These are phyloP conservation scores for Lasiodiplodia citricola DNA, from an alignment of 2,329 filamentous ascomycete genomes.

Conservation along the genomic window DNA sequence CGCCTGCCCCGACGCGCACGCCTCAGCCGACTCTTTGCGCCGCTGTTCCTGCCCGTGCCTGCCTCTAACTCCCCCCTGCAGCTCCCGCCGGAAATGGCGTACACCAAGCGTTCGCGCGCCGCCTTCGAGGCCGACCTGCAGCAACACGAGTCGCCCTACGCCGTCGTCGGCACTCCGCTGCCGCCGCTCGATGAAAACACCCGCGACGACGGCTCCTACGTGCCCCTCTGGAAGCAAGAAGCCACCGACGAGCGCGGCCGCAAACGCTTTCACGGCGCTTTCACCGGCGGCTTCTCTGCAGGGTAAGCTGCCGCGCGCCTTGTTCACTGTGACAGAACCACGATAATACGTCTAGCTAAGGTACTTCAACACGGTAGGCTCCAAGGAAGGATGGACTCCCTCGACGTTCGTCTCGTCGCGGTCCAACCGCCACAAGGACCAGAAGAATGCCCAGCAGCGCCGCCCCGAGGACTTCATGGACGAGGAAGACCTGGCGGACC, in stretches of 20 bases:
- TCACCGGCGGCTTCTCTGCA: slow-evolving; percentile 95
- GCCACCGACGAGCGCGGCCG: slow-evolving; percentile 90
- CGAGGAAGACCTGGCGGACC: slow-evolving; percentile 89
- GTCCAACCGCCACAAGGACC: slow-evolving; percentile 74
- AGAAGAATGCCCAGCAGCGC: slow-evolving; percentile 59
- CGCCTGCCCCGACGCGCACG: background rate
- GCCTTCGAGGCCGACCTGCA: slow-evolving; percentile 78
- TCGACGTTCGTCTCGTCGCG: slow-evolving; percentile 91
- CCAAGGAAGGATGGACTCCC: slow-evolving; percentile 97
- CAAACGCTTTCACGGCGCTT: slow-evolving; percentile 91
- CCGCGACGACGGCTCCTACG: slow-evolving; percentile 88
- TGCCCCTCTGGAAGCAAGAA: slow-evolving; percentile 98
- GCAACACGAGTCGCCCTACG: slow-evolving; percentile 72
- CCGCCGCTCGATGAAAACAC: slow-evolving; percentile 75
- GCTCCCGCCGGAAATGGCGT: slow-evolving; percentile 17
- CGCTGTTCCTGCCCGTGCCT: slow-evolving; percentile 1
- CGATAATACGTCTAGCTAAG: slow-evolving; percentile 25
- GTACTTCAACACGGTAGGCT: slow-evolving; percentile 97
- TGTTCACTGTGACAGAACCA: background rate
- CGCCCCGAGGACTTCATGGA: slow-evolving; percentile 96
- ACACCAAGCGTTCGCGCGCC: slow-evolving; percentile 75
- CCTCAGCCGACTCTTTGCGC: slow-evolving; percentile 7
- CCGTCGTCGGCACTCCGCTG: slow-evolving; percentile 82
- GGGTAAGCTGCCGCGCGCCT: slow-evolving; percentile 64
- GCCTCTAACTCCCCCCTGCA: background rate